A percentile compares a stretch with the other conserved stretches of the same genome.
phyloP scores from a whole-genome alignment of 148 eudicot genomes.

The Rhododendron henanense region DNA sequence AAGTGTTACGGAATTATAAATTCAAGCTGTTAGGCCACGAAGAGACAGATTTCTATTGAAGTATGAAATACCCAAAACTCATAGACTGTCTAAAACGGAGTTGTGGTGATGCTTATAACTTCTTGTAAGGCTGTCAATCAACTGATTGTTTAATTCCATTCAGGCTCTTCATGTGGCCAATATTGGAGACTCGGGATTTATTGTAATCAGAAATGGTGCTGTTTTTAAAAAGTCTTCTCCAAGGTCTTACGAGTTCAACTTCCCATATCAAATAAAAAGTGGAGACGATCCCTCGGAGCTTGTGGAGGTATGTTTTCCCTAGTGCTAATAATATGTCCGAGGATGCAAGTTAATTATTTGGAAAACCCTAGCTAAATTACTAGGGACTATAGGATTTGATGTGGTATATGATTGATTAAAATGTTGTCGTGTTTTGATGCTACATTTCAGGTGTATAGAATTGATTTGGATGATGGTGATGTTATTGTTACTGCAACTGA shows the following conservation, averaged over 20 bases:
- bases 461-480: conserved; percentile 69
- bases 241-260: conserved; percentile 61
- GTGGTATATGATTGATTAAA: not conserved
- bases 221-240: conserved; percentile 58
- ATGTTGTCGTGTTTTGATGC: not conserved
- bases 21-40: not conserved
- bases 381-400: not conserved
- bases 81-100: not conserved
- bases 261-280: conserved; percentile 53
- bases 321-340: not conserved
- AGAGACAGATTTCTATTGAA: not conserved
- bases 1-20: not conserved
- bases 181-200: conserved; percentile 76
- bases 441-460: conserved; percentile 14
- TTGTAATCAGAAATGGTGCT: conserved; percentile 56
- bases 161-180: conserved; percentile 72
- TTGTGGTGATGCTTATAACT: not conserved
- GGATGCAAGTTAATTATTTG: not conserved
- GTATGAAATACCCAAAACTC: not conserved
- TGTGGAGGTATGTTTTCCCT: conserved; percentile 43
- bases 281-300: conserved; percentile 51
- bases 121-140: not conserved
- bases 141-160: not conserved
- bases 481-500: conserved; percentile 73
- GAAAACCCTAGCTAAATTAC: not conserved